Conservation (phyloP, 129 eudicot genomes). For the Silybum marianum region DNA sequence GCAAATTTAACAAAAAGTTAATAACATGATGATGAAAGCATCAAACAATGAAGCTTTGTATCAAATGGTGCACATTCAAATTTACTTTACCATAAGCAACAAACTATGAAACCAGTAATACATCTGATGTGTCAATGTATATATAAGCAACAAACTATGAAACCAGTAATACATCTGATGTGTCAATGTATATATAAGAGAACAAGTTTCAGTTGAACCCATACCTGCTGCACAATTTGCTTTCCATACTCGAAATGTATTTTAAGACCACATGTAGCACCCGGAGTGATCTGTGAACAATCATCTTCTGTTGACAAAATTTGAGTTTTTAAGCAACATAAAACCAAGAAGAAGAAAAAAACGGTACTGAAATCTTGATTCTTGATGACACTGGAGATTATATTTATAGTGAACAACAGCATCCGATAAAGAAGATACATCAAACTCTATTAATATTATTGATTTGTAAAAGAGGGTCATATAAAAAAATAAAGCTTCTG, state of each 20-base stretch:
- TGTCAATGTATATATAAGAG: background rate
- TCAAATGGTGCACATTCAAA: background rate
- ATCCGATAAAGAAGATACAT: background rate
- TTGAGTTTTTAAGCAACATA: background rate
- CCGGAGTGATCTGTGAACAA: slow-evolving; percentile 64
- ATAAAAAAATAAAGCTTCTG: background rate
- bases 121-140: background rate
- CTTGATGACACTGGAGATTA: background rate
- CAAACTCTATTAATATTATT: background rate
- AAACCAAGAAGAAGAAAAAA: background rate
- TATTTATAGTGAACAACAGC: background rate
- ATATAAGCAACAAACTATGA: background rate
- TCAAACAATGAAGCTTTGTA: background rate
- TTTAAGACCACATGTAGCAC: slow-evolving; percentile 54
- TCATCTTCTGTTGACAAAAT: slow-evolving; percentile 52
- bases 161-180: background rate
- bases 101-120: background rate
- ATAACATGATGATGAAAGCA: background rate
- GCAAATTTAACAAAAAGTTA: background rate
- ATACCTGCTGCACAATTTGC: slow-evolving; percentile 47
- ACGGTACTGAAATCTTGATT: background rate
- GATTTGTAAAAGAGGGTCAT: background rate
- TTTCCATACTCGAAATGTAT: slow-evolving; percentile 41
- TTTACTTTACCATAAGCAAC: background rate
- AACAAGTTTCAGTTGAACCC: background rate